Percentiles rank a stretch among this genome's conserved stretches.
Conservation (phyloP, 306 rosid species). For the Carpinus fangiana region DNA sequence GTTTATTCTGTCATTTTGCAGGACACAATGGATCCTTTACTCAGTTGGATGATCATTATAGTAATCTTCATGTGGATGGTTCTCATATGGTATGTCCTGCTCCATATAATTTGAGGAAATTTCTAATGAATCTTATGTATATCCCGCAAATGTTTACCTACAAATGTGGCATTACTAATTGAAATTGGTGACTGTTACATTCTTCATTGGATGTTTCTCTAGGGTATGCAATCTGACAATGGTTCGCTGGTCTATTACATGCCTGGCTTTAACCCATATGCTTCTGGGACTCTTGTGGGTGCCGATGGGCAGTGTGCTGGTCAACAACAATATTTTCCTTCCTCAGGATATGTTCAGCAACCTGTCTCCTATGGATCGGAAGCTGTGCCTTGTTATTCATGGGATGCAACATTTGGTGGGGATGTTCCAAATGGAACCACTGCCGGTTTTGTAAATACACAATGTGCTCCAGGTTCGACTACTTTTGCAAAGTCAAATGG, state of each 20-base stretch:
- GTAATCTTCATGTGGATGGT: constrained; percentile 27
- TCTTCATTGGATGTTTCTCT: constrained; percentile 9
- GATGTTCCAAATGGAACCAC: constrained; percentile 40
- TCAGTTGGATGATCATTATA: constrained; percentile 20
- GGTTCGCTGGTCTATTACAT: constrained; percentile 36
- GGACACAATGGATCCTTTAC: constrained; percentile 43
- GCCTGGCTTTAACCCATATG: constrained; percentile 34
- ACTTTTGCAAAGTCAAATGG: constrained; percentile 40
- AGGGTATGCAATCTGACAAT: constrained; percentile 45
- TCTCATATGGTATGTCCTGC: constrained; percentile 37
- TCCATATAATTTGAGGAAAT: background rate
- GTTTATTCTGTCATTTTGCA: constrained; percentile 21
- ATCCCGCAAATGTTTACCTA: background rate
- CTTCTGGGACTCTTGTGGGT: constrained; percentile 40
- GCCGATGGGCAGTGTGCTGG: constrained; percentile 38
- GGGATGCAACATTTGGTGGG: constrained; percentile 34
- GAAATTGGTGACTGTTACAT: background rate
- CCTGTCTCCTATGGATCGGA: constrained; percentile 53
- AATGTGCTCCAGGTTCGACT: constrained; percentile 31
- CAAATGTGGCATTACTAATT: background rate
- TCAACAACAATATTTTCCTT: constrained; percentile 47
- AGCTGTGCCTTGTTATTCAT: constrained; percentile 43
- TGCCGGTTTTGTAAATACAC: constrained; percentile 31
- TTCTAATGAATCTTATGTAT: background rate
- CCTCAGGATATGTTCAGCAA: constrained; percentile 50